Conservation (phyloP, 257 asterid genomes). For the Mentha longifolia region DNA sequence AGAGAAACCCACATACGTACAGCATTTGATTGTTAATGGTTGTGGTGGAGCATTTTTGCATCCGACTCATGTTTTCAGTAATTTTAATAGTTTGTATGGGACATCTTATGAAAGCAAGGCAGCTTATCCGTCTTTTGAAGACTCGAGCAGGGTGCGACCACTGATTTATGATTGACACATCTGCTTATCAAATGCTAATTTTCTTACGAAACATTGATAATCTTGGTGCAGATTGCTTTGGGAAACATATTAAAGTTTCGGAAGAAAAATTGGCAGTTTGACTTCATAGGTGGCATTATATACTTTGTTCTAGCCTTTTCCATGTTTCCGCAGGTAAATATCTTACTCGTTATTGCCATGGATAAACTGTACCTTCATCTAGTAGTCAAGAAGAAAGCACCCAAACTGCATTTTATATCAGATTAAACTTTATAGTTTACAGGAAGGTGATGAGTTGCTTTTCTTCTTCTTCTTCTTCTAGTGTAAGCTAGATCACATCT, state of each 20-base stretch:
- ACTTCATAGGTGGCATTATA: conserved; percentile 92
- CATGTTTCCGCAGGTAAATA: conserved; percentile 93
- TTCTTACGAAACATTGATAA: conserved; percentile 16
- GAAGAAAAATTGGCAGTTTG: conserved; percentile 99
- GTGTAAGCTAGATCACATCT: conserved; percentile 94
- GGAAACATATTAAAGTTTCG: conserved; percentile 97
- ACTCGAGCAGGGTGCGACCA: conserved; percentile 86
- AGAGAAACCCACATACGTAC: conserved; percentile 81
- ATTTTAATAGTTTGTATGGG: conserved; percentile 61
- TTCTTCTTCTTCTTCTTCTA: conserved; percentile 49
- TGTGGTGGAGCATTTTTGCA: conserved; percentile 99
- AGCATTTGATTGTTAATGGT: conserved; percentile 94
- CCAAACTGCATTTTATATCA: neutral
- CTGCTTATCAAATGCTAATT: conserved; percentile 15
- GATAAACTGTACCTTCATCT: too few species aligned
- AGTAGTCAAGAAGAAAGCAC: conserved; percentile 5
- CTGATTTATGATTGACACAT: neutral
- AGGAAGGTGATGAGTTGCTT: conserved; percentile 32
- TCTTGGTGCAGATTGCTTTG: conserved; percentile 83
- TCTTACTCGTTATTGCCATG: conserved; percentile 21
- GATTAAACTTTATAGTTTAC: neutral
- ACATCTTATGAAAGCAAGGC: conserved; percentile 83
- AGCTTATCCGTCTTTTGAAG: conserved; percentile 93
- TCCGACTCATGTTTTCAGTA: conserved; percentile 93
- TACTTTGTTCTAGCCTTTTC: conserved; percentile 85